Percentiles rank a stretch among this genome's conserved stretches.
Conservation (phyloP, 441 rosid genomes). For the Pelargonium australe region DNA sequence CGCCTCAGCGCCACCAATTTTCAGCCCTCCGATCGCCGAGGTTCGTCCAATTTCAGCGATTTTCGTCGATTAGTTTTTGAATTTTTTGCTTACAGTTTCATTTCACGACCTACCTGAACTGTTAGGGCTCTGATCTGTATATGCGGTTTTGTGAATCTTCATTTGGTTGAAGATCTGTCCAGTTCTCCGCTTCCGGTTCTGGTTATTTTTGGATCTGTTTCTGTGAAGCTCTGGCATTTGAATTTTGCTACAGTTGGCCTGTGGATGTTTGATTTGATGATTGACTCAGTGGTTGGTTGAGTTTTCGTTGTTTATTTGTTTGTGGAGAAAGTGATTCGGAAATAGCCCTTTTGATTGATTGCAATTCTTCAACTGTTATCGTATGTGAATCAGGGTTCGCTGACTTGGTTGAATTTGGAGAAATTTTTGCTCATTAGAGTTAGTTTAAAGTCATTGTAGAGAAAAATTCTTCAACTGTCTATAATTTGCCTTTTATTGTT, state of each 20-base stretch:
- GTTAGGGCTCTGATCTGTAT: constrained; percentile 3
- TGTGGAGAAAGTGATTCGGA: background rate
- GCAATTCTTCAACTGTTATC: background rate
- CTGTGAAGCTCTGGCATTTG: background rate
- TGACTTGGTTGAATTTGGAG: too few relatives aligned
- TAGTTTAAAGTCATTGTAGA: background rate
- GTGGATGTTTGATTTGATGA: background rate
- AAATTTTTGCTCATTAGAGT: background rate
- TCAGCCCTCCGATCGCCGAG: background rate
- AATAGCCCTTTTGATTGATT: background rate
- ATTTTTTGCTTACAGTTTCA: background rate
- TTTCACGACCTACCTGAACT: background rate
- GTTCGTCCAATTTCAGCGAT: background rate
- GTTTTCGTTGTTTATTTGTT: background rate
- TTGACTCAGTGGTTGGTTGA: background rate
- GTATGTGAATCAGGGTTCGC: background rate
- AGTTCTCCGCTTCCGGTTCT: background rate
- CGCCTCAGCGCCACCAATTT: background rate
- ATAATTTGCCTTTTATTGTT: too few relatives aligned
- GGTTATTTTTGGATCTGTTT: background rate
- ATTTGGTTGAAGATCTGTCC: background rate
- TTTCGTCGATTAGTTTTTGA: background rate
- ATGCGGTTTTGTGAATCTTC: background rate
- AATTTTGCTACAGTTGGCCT: background rate
- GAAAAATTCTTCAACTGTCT: background rate